These are phyloP conservation scores for Ajuga chamaepitys DNA, from an alignment of 257 asterid genomes.

Conservation along the genomic window DNA sequence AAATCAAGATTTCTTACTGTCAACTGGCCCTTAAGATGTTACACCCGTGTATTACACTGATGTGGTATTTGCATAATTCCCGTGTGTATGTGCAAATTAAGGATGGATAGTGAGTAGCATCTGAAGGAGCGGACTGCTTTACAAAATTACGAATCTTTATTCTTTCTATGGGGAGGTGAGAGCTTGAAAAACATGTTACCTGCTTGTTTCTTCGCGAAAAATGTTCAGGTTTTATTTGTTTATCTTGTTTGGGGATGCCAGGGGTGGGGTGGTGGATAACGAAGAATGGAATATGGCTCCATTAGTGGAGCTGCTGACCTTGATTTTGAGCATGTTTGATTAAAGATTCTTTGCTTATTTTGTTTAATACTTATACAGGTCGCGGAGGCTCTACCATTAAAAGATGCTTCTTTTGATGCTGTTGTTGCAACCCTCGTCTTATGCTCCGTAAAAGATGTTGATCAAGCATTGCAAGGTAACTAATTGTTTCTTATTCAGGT, in stretches of 20 bases:
- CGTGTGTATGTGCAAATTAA: too few relatives aligned
- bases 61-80: too few relatives aligned
- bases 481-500: not conserved
- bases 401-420: conserved; percentile 82
- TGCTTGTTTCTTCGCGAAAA: not conserved
- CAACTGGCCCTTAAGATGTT: too few relatives aligned
- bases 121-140: too few relatives aligned
- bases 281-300: not conserved
- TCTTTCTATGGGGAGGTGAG: not conserved
- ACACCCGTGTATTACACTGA: too few relatives aligned
- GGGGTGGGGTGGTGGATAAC: too few relatives aligned
- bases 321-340: not conserved
- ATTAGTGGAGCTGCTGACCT: not conserved
- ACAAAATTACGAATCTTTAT: not conserved
- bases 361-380: conserved; percentile 40
- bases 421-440: conserved; percentile 84
- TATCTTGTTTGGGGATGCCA: too few relatives aligned
- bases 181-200: not conserved
- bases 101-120: too few relatives aligned
- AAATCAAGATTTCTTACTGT: not conserved
- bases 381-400: conserved; percentile 72
- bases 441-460: conserved; percentile 81
- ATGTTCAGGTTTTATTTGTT: too few relatives aligned
- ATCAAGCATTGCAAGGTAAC: conserved; percentile 60
- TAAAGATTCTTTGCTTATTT: not conserved